These are phyloP conservation scores for Gossypium rotundifolium DNA, from an alignment of 345 rosid species.

Conservation along the genomic window DNA sequence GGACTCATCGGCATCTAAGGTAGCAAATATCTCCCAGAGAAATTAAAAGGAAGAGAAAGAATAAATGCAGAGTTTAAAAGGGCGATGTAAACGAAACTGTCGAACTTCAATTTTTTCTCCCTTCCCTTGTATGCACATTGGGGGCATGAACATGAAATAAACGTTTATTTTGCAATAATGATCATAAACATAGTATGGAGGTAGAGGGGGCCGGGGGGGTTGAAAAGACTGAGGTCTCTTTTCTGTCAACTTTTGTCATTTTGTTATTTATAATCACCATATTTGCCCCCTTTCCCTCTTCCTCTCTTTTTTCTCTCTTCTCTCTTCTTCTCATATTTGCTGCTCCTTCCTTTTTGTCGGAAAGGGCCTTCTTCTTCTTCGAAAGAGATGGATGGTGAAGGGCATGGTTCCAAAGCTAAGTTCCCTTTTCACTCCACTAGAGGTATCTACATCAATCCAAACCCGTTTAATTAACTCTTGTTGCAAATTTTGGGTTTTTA, in stretches of 20 bases:
- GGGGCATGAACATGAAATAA: neutral
- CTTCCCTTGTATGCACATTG: neutral
- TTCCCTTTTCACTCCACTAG: neutral
- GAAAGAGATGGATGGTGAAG: slow-evolving; percentile 1
- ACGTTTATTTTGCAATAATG: neutral
- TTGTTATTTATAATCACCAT: neutral
- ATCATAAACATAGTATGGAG: neutral
- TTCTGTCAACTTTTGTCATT: slow-evolving; percentile 11
- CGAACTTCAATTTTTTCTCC: neutral
- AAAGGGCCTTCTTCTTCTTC: neutral
- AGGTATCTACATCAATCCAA: neutral
- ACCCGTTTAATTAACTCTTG: neutral
- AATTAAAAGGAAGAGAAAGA: neutral
- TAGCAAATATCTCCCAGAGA: neutral
- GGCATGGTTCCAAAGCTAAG: neutral
- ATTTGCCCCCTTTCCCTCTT: neutral
- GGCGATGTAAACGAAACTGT: neutral
- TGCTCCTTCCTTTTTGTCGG: neutral
- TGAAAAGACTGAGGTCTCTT: neutral
- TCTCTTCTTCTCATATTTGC: neutral
- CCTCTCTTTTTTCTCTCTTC: neutral
- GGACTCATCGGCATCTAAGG: neutral
- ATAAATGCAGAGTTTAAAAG: neutral
- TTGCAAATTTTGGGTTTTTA: neutral
- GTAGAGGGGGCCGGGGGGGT: neutral